Evolutionary conservation across 305 asterid genomes (phyloP).

Genomic region (Fraxinus albicans): DNA sequence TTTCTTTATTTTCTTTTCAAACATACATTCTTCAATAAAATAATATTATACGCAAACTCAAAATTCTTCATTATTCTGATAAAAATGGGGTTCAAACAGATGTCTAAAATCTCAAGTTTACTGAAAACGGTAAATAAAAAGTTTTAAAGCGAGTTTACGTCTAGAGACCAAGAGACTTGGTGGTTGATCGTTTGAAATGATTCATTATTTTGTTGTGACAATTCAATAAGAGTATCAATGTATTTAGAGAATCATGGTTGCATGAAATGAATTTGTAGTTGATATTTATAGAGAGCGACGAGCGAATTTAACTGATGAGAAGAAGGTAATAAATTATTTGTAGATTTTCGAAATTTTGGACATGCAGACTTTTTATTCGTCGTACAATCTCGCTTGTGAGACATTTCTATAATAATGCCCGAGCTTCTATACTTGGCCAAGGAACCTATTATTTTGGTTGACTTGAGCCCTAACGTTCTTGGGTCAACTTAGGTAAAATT

Average conservation of each 20-base stretch:
- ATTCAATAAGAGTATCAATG: not conserved
- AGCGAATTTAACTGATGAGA: not conserved
- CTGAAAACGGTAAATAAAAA: not conserved
- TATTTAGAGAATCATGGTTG: not conserved
- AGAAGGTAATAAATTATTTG: not conserved
- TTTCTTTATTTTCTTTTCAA: no score
- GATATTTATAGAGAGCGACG: not conserved
- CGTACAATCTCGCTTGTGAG: not conserved
- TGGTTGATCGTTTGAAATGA: not conserved
- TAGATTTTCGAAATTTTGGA: not conserved
- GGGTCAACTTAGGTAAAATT: not conserved
- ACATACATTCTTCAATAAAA: no score
- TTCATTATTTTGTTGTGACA: not conserved
- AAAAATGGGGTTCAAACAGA: no score
- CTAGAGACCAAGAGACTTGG: not conserved
- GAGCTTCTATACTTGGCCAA: not conserved
- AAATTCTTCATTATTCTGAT: no score
- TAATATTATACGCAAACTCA: no score
- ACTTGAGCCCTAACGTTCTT: not conserved
- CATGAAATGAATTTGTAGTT: no score
- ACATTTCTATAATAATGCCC: not conserved
- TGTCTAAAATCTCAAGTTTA: no score
- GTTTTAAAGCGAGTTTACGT: not conserved
- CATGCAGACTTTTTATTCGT: not conserved
- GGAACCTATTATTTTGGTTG: not conserved